A percentile compares a stretch with the other conserved stretches of the same genome.
Evolutionary conservation across 2,329 filamentous ascomycete genomes (phyloP).

Genomic region (Aspergillus hiratsukae): DNA sequence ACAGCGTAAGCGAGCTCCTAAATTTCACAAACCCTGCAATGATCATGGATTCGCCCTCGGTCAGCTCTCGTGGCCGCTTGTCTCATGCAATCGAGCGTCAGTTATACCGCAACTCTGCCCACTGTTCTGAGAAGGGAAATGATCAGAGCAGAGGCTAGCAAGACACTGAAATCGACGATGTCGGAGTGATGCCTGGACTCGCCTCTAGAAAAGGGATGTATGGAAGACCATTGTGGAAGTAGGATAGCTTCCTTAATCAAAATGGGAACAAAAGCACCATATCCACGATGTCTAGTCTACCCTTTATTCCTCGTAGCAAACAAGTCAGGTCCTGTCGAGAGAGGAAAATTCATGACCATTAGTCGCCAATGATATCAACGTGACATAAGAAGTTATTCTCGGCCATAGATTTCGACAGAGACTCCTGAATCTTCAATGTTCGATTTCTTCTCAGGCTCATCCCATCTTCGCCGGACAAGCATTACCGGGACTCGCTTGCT

Average conservation of each 20-base stretch:
- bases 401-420: not conserved
- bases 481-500: not conserved
- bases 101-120: not conserved
- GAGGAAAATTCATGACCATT: no score
- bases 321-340: no score
- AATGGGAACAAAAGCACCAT: not conserved
- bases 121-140: not conserved
- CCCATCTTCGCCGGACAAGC: not conserved
- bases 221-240: not conserved
- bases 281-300: no score
- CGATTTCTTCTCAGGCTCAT: not conserved
- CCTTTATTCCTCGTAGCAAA: no score
- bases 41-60: not conserved
- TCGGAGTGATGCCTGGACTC: not conserved
- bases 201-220: not conserved
- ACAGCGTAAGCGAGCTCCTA: not conserved
- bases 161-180: not conserved
- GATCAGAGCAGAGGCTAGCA: not conserved
- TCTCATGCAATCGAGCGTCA: not conserved
- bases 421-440: not conserved
- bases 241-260: not conserved
- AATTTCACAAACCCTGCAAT: not conserved
- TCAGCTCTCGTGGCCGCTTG: not conserved
- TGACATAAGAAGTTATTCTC: not conserved
- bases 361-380: not conserved